Percentiles rank a stretch among this genome's conserved stretches.
phyloP scores from a whole-genome alignment of 1,284 basidiomycete genomes.

The Pascua guehoae region DNA sequence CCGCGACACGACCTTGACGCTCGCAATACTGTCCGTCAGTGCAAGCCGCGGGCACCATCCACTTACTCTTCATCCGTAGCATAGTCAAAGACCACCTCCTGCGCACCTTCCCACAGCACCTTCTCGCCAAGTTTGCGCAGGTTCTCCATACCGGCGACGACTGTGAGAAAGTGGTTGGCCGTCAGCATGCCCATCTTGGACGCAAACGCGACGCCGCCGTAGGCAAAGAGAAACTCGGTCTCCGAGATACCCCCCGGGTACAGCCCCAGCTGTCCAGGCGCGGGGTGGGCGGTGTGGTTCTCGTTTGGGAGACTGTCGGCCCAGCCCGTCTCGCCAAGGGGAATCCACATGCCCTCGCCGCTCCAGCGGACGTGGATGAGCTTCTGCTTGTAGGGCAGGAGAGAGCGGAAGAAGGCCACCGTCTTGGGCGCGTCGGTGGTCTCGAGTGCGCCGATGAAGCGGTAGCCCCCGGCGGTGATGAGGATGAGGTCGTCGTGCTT shows the following conservation, averaged over 20 bases:
- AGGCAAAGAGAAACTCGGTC: slow-evolving; percentile 19
- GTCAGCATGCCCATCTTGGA: slow-evolving; percentile 20
- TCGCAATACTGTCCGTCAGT: background rate
- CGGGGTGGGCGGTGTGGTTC: slow-evolving; percentile 21
- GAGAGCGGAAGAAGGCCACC: slow-evolving; percentile 10
- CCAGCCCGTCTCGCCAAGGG: slow-evolving; percentile 14
- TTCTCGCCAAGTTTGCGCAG: slow-evolving; percentile 15
- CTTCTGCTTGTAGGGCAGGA: slow-evolving; percentile 16
- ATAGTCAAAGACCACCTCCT: slow-evolving; percentile 16
- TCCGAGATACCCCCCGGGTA: slow-evolving; percentile 21
- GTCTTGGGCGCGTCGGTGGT: slow-evolving; percentile 13
- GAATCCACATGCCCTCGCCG: slow-evolving; percentile 22
- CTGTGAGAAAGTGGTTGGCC: slow-evolving; percentile 19
- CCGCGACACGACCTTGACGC: too few relatives aligned
- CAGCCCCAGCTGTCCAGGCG: slow-evolving; percentile 10
- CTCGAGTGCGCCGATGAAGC: slow-evolving; percentile 15
- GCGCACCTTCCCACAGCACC: slow-evolving; percentile 18
- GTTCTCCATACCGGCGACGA: slow-evolving; percentile 13
- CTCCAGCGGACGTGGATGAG: slow-evolving; percentile 24
- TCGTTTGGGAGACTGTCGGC: slow-evolving; percentile 10
- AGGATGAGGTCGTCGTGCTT: slow-evolving; percentile 1
- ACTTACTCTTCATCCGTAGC: slow-evolving; percentile 17
- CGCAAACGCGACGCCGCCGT: slow-evolving; percentile 13
- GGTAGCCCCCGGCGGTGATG: slow-evolving; percentile 9
- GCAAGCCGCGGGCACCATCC: too few relatives aligned